Conservation (phyloP, 2,329 filamentous ascomycete species). For the Lasiodiplodia hormozganensis region DNA sequence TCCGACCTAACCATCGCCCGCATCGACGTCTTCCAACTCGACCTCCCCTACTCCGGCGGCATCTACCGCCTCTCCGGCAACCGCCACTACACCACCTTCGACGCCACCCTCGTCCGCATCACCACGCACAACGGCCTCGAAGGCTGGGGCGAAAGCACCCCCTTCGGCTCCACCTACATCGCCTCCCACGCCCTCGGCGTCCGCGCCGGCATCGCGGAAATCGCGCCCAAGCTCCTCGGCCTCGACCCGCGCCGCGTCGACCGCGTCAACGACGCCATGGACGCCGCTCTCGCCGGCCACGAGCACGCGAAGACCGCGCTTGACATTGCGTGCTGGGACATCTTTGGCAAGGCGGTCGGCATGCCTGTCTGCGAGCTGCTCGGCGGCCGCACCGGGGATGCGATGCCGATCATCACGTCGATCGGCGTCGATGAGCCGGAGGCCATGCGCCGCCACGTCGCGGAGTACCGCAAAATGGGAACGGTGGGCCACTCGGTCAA, state of each 20-base stretch:
- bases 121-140: slow-evolving; percentile 34
- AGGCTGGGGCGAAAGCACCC: slow-evolving; percentile 40
- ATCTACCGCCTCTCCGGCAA: slow-evolving; percentile 33
- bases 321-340: too few species aligned
- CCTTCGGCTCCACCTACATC: slow-evolving; percentile 36
- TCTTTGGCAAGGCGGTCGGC: too few species aligned
- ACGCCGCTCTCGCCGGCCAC: slow-evolving; percentile 35
- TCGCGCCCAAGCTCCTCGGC: slow-evolving; percentile 37
- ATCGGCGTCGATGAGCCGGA: too few species aligned
- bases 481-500: too few species aligned
- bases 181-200: slow-evolving; percentile 37
- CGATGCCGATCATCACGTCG: too few species aligned
- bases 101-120: slow-evolving; percentile 39
- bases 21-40: slow-evolving; percentile 36
- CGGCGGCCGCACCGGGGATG: too few species aligned
- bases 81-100: slow-evolving; percentile 35
- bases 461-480: too few species aligned
- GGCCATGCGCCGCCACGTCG: too few species aligned
- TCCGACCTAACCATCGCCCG: slow-evolving; percentile 31
- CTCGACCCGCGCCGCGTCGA: slow-evolving; percentile 38
- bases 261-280: slow-evolving; percentile 41
- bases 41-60: slow-evolving; percentile 35
- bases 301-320: slow-evolving; percentile 32
- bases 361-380: too few species aligned
- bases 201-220: slow-evolving; percentile 37